A percentile compares a stretch with the other conserved stretches of the same genome.
Evolutionary conservation across 306 rosid species (phyloP).

Genomic region (Mimosa pudica): DNA sequence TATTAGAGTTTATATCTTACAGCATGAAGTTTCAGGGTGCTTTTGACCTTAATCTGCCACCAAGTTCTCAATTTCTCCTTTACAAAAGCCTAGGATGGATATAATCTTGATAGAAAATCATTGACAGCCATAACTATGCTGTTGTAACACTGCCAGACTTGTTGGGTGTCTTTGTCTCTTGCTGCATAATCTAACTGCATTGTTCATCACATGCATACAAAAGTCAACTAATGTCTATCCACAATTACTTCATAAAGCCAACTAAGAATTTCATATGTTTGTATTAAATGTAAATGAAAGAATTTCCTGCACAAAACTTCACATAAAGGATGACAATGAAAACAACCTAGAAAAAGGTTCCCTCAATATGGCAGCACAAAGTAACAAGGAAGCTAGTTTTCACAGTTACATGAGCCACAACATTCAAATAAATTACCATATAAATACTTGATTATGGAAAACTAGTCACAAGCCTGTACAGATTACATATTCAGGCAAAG

Average conservation of each 20-base stretch:
- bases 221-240: neutral
- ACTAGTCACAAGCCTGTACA: neutral
- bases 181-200: slow-evolving; percentile 87
- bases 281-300: neutral
- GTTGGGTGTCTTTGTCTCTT: slow-evolving; percentile 63
- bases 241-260: neutral
- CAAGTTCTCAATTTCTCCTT: slow-evolving; percentile 18
- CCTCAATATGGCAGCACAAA: neutral
- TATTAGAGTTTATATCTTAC: slow-evolving; percentile 14
- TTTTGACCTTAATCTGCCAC: slow-evolving; percentile 4
- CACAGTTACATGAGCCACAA: neutral
- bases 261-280: neutral
- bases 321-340: neutral
- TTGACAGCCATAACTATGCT: slow-evolving; percentile 57
- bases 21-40: slow-evolving; percentile 11
- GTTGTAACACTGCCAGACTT: slow-evolving; percentile 58
- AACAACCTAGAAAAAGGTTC: neutral
- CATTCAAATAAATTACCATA: neutral
- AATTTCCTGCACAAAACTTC: neutral
- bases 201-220: slow-evolving; percentile 22
- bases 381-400: neutral
- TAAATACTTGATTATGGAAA: neutral
- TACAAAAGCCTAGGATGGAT: slow-evolving; percentile 10
- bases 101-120: slow-evolving; percentile 64
- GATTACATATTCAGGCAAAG: slow-evolving; percentile 6